Conservation (phyloP, 1,284 basidiomycete species). For the Cryptococcus sp. region DNA sequence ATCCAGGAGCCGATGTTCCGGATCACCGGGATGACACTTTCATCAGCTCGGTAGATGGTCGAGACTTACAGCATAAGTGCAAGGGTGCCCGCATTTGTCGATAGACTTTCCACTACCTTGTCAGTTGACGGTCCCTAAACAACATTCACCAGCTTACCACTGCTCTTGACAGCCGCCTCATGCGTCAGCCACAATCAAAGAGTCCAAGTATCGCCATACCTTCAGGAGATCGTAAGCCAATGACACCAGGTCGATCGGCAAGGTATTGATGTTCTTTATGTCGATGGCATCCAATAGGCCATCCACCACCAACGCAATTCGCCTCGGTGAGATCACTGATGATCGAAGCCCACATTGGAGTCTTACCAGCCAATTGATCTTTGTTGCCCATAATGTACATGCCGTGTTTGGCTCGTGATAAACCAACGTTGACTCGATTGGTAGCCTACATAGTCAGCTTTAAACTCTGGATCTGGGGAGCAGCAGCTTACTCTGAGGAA, state of each 20-base stretch:
- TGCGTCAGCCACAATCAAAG: too few species aligned
- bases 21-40: constrained; percentile 2
- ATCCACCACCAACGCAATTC: constrained; percentile 38
- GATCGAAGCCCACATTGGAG: constrained; percentile 58
- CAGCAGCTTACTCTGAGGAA: constrained; percentile 2
- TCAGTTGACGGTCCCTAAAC: background rate
- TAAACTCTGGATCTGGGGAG: background rate
- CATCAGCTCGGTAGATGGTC: background rate
- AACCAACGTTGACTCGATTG: constrained; percentile 54
- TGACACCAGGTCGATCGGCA: background rate
- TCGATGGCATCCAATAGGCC: background rate
- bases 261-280: background rate
- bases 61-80: background rate
- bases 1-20: background rate
- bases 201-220: background rate
- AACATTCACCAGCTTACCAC: background rate
- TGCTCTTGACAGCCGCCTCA: background rate
- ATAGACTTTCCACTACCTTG: background rate
- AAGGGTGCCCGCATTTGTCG: background rate
- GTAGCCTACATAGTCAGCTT: background rate
- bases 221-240: background rate
- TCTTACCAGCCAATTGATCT: constrained; percentile 13
- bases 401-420: constrained; percentile 69
- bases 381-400: constrained; percentile 68
- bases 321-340: constrained; percentile 57